A percentile compares a stretch with the other conserved stretches of the same genome.
Evolutionary conservation across 164 flowering plant species (phyloP).

Genomic region (Piper longum): DNA sequence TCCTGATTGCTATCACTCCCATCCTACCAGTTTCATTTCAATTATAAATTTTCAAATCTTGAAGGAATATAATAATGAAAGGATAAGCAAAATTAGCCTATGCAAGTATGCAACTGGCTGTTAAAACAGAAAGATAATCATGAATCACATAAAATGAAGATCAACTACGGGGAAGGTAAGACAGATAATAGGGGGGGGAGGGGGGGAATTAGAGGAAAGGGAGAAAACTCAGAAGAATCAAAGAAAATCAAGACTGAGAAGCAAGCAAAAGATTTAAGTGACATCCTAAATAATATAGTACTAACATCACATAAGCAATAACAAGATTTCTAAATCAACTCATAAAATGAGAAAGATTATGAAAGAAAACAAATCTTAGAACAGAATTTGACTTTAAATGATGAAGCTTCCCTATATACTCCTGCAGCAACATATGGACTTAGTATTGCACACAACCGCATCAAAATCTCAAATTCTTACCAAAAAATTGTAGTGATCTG

Average conservation of each 20-base stretch:
- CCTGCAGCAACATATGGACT: no score
- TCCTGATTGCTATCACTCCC: slow-evolving; percentile 72
- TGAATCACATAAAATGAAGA: neutral
- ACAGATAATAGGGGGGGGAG: no score
- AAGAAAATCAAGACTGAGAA: no score
- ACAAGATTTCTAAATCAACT: neutral
- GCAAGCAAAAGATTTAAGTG: no score
- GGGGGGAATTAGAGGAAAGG: no score
- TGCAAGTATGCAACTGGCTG: neutral
- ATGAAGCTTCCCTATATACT: no score
- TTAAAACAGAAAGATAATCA: neutral
- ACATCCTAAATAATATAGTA: no score
- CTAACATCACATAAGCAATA: neutral
- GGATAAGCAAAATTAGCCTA: neutral
- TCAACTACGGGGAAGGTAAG: neutral
- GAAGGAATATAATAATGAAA: neutral
- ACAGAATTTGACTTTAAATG: no score
- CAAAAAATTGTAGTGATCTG: slow-evolving; percentile 83
- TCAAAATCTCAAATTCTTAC: slow-evolving; percentile 20
- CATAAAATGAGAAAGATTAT: no score
- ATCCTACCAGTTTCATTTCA: slow-evolving; percentile 32
- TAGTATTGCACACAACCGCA: no score
- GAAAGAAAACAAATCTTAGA: no score
- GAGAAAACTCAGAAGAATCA: no score
- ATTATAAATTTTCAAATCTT: neutral